phyloP scores from a whole-genome alignment of 192 early-diverging fungal species.

The Podila horticola region DNA sequence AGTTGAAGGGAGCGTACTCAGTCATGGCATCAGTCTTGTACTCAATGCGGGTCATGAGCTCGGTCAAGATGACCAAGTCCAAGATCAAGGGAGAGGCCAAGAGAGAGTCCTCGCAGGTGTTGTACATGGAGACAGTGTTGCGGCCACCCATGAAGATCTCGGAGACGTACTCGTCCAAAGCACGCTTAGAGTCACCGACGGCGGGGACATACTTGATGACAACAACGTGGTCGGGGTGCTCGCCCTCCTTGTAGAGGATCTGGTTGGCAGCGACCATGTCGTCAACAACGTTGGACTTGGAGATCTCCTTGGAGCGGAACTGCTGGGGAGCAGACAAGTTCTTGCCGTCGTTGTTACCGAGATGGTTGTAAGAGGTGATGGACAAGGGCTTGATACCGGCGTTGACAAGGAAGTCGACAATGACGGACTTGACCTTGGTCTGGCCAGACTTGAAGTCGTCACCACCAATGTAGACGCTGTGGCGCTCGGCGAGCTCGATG shows the following conservation, averaged over 20 bases:
- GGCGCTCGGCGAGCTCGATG: conserved; percentile 88
- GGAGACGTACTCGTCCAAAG: conserved; percentile 96
- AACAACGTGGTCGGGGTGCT: conserved; percentile 80
- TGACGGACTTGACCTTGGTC: conserved; percentile 99
- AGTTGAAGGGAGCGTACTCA: conserved; percentile 89
- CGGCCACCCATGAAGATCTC: conserved; percentile 99
- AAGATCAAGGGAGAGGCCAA: conserved; percentile 97
- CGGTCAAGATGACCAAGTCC: conserved; percentile 94
- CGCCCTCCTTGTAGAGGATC: conserved; percentile 87
- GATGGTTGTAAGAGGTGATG: conserved; percentile 97
- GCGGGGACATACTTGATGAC: conserved; percentile 99
- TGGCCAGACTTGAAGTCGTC: conserved; percentile 99
- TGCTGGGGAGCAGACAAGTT: conserved; percentile 97
- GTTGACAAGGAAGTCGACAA: conserved; percentile 98
- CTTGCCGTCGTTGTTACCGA: conserved; percentile 99
- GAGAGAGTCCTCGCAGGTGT: conserved; percentile 99
- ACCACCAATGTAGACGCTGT: conserved; percentile 94
- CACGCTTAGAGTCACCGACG: conserved; percentile 98
- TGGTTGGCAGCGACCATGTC: conserved; percentile 98
- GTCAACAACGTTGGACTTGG: conserved; percentile 98
- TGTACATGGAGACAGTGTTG: conserved; percentile 95
- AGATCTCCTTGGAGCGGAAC: conserved; percentile 99
- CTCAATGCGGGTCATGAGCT: conserved; percentile 96
- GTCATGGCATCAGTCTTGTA: conserved; percentile 85
- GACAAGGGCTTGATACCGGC: conserved; percentile 98